Evolutionary conservation across 2,329 filamentous ascomycete genomes (phyloP), one percentile per base, ranked within the genome.

Genomic region (Ascochyta lentis): DNA sequence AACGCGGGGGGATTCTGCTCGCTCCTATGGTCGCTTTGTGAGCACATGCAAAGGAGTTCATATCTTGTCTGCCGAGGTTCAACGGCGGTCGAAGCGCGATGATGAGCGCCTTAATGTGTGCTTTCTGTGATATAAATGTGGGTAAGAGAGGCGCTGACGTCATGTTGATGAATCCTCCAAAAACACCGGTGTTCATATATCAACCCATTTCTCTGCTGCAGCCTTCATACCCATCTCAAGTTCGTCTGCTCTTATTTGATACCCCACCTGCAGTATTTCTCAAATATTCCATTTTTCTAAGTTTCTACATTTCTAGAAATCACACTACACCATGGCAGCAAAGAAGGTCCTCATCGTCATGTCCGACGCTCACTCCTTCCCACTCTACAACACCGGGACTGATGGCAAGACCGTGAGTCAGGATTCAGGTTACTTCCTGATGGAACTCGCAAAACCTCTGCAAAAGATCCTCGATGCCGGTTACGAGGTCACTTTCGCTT

Each of bases 401-500:
- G 64, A 68, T 27, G 60, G 63, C 29, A 67, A 68, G 47, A 70
- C 63, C 10, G 49, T 68, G 35, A 59, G 61, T 3, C 67, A 73
- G 35, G 58, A 63, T 4, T 71, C 69, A 0, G 70, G 69, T 23
- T 73, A 67, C 59, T 73, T 73, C 54, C 62, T 73, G 6, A 73
- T 70, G 69, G 69, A 71, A 35, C 67, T 72, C 31, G 67, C 69
- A 1, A 73, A 73, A 48, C 70, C 70, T 5, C 62, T 72, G 0
- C 61, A 68, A 29, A 64, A 61, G 24, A 60, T 73, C 22, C 66
- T 72, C 33, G 62, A 70, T 22, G 65, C 64, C 7, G 68, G 68
- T 16, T 77, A 78, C 61, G 74, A 80, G 63, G 71, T 80, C 23
- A 79, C 77, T 10, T 81, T 81, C 57, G 76, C 78, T n/a, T 79